phyloP scores from a whole-genome alignment of 1,284 basidiomycete species.

The Pseudomicrostroma phylloplanum region DNA sequence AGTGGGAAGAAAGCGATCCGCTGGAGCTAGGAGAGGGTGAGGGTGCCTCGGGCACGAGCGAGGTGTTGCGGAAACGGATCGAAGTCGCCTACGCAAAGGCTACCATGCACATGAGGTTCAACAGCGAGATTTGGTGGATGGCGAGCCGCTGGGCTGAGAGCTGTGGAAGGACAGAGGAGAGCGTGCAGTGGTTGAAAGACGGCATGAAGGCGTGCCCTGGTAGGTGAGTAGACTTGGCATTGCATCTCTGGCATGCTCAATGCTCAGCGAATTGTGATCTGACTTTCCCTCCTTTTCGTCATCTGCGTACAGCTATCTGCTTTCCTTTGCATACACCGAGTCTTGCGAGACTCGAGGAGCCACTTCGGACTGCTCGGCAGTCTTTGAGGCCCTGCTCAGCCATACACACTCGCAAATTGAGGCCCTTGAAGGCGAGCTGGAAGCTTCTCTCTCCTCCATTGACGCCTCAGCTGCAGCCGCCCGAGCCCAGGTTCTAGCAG shows the following conservation, averaged over 20 bases:
- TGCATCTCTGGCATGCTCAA: not conserved
- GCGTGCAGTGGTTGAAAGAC: constrained; percentile 68
- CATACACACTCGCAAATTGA: constrained; percentile 69
- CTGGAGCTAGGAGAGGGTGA: constrained; percentile 72
- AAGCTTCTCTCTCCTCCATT: constrained; percentile 53
- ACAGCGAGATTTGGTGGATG: constrained; percentile 89
- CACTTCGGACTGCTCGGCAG: constrained; percentile 46
- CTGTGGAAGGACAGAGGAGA: constrained; percentile 74
- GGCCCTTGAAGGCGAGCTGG: constrained; percentile 59
- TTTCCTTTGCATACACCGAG: constrained; percentile 86
- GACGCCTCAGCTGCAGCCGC: constrained; percentile 42
- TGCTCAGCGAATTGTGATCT: constrained; percentile 1
- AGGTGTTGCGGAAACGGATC: constrained; percentile 62
- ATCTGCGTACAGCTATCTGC: constrained; percentile 63
- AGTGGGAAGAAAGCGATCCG: constrained; percentile 94
- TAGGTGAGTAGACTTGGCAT: constrained; percentile 55
- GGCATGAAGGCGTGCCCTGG: constrained; percentile 83
- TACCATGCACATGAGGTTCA: constrained; percentile 83
- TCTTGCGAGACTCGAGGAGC: constrained; percentile 62
- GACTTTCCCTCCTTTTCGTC: not conserved
- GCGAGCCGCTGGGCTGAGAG: constrained; percentile 72
- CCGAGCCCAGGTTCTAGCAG: constrained; percentile 26
- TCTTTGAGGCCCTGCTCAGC: constrained; percentile 63
- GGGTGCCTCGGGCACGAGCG: constrained; percentile 33
- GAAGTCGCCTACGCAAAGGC: constrained; percentile 81